Evolutionary conservation across 2,329 filamentous ascomycete species (phyloP).

Genomic region (Neonectria neomacrospora): DNA sequence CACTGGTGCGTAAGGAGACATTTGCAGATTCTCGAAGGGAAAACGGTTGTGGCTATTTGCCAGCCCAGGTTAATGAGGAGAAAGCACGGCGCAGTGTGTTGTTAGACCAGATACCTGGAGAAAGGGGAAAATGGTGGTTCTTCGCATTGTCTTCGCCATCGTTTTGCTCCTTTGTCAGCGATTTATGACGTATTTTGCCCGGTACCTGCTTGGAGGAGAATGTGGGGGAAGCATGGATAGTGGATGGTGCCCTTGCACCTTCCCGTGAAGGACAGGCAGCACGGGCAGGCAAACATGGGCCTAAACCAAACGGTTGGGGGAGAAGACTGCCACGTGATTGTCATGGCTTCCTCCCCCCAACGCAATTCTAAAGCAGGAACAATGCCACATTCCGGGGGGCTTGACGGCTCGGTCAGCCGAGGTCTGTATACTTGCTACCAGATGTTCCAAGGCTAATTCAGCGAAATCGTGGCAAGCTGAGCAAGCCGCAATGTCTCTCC

Average conservation of each 20-base stretch:
- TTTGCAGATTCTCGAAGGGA: neutral
- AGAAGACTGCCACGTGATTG: conserved; percentile 31
- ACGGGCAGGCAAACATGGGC: neutral
- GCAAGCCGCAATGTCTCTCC: conserved; percentile 17
- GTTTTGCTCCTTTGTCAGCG: neutral
- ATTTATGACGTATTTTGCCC: conserved; percentile 1
- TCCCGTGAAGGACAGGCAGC: neutral
- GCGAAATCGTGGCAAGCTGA: neutral
- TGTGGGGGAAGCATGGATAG: conserved; percentile 3
- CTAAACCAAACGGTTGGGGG: conserved; percentile 32
- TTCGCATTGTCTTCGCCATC: neutral
- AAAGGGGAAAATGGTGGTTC: neutral
- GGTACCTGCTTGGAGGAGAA: neutral
- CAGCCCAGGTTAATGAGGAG: neutral
- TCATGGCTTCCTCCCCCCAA: conserved; percentile 30
- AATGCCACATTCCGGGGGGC: conserved; percentile 1
- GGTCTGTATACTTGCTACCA: too few species aligned
- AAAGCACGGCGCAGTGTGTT: neutral
- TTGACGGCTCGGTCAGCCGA: too few species aligned
- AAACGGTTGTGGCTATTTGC: neutral
- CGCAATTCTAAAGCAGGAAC: conserved; percentile 18
- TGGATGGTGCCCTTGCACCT: neutral
- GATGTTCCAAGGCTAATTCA: neutral
- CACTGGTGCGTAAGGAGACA: neutral
- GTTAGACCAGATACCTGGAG: too few species aligned